phyloP scores from a whole-genome alignment of 192 early-diverging fungal species.

The Thoreauomyces humboldtii region DNA sequence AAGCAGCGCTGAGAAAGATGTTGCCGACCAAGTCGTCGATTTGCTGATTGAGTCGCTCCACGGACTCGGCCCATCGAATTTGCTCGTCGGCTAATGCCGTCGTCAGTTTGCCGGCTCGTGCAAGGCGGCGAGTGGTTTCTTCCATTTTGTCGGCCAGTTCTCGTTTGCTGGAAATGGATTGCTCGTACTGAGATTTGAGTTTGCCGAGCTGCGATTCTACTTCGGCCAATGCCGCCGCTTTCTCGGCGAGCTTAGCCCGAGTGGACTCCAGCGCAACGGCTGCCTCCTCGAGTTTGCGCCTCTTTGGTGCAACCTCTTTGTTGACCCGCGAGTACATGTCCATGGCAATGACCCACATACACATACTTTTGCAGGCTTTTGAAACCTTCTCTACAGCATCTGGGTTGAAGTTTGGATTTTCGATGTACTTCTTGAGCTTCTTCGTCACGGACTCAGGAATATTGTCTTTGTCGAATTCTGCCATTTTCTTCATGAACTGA shows the following conservation, averaged over 20 bases:
- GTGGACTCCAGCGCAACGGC: conserved; percentile 50
- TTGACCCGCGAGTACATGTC: conserved; percentile 59
- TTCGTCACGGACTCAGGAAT: conserved; percentile 53
- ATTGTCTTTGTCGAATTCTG: conserved; percentile 60
- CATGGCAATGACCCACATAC: conserved; percentile 65
- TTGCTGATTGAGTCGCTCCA: conserved; percentile 45
- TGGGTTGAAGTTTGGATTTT: conserved; percentile 55
- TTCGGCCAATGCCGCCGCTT: conserved; percentile 53
- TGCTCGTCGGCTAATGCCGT: conserved; percentile 60
- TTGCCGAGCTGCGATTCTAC: conserved; percentile 58
- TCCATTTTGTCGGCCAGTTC: conserved; percentile 61
- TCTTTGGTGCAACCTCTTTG: conserved; percentile 55
- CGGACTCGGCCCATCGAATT: conserved; percentile 58
- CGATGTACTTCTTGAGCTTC: conserved; percentile 59
- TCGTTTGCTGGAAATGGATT: conserved; percentile 50
- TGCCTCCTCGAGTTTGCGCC: conserved; percentile 55
- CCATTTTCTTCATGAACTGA: conserved; percentile 62
- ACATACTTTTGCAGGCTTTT: conserved; percentile 58
- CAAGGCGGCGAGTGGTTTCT: conserved; percentile 55
- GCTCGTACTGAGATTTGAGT: conserved; percentile 56
- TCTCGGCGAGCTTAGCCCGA: conserved; percentile 54
- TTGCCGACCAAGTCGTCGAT: conserved; percentile 57
- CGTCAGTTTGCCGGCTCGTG: conserved; percentile 55
- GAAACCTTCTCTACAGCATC: conserved; percentile 56
- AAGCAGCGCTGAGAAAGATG: conserved; percentile 55